Base-by-base conservation (phyloP, 371 early-diverging fungal genomes). In the Dichotomocladium elegans region DNA sequence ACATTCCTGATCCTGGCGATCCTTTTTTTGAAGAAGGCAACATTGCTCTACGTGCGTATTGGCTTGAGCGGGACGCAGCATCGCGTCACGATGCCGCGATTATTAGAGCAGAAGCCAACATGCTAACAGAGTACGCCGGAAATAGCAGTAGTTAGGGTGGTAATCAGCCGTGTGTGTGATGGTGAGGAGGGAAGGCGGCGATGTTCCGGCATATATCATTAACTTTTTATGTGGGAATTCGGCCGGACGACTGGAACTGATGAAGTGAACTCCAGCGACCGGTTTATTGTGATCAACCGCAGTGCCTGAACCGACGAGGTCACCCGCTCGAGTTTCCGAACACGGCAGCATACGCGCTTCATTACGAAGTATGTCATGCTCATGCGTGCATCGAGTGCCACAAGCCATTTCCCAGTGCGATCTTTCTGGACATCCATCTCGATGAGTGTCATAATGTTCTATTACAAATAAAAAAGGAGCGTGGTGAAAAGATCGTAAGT, bases 401-500 rank as follows among this genome's bases (percentile, higher is more conserved):
- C 25, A 74, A 72, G 28, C 41, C 69, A 1, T 83, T 86, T 42
- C 86, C 86, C 0, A 69, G 65, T 6, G 51, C 62, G 15, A 65
- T 65, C 9, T 82, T 76, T 73, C 57, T 86, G 3, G 63, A 74
- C 5, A 57, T 83, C 0, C 86, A 86, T 58, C 48, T 81, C 12
- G 74, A 70, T 21, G 86, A 86, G 51, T 68, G 63, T 25, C 86
- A 86, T 35, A 69, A 83, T 47, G 51, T 70, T 17, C 27, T 83
- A 4, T 48, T 72, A 31, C 64, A 61, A 41, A 74, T 86, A 11
- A 62, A 64, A 35, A 73, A 74, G 33, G 84, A 83, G 17, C 66
- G 71, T 19, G 86, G 86, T 0, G 81, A 82, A 19, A 79, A 70
- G 33, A 78, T 74, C n/a, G 86, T 82, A 80, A 57, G 72, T 35